These are phyloP conservation scores for Hyaloscypha bicolor DNA, from an alignment of 495 filamentous ascomycete species.

Conservation along the genomic window DNA sequence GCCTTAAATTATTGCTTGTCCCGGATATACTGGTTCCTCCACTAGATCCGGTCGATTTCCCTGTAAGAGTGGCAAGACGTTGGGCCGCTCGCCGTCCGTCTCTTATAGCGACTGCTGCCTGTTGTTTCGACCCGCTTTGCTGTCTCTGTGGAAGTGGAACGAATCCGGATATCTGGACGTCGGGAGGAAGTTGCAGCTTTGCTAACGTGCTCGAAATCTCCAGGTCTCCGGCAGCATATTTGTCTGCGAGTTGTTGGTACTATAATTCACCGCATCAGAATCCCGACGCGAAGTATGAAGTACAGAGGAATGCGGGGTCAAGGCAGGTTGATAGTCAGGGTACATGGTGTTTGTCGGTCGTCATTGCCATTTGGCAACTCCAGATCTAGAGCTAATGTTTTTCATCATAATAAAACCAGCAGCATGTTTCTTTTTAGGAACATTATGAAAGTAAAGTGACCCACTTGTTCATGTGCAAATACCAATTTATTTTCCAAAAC, in stretches of 20 bases:
- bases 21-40: slow-evolving; percentile 33
- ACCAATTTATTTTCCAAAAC: slow-evolving; percentile 59
- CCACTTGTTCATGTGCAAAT: slow-evolving; percentile 60
- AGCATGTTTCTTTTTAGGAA: neutral
- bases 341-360: slow-evolving; percentile 53
- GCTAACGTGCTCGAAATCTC: slow-evolving; percentile 55
- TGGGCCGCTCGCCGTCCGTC: slow-evolving; percentile 52
- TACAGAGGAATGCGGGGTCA: slow-evolving; percentile 13
- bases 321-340: slow-evolving; percentile 32
- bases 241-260: slow-evolving; percentile 59
- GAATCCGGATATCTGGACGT: slow-evolving; percentile 46
- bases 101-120: slow-evolving; percentile 55
- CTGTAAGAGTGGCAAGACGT: slow-evolving; percentile 45
- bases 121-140: slow-evolving; percentile 48
- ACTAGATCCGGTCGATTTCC: slow-evolving; percentile 30
- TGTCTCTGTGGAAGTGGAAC: slow-evolving; percentile 52
- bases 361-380: slow-evolving; percentile 51
- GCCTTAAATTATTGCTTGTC: slow-evolving; percentile 36
- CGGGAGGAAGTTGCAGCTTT: slow-evolving; percentile 57
- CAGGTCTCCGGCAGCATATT: slow-evolving; percentile 55
- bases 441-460: slow-evolving; percentile 24
- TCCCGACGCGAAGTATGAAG: slow-evolving; percentile 5
- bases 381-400: slow-evolving; percentile 74
- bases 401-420: slow-evolving; percentile 52
- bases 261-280: slow-evolving; percentile 29